A percentile compares a stretch with the other conserved stretches of the same genome.
phyloP scores from a whole-genome alignment of 805 yeast species.

The Monosporozyma unispora region DNA sequence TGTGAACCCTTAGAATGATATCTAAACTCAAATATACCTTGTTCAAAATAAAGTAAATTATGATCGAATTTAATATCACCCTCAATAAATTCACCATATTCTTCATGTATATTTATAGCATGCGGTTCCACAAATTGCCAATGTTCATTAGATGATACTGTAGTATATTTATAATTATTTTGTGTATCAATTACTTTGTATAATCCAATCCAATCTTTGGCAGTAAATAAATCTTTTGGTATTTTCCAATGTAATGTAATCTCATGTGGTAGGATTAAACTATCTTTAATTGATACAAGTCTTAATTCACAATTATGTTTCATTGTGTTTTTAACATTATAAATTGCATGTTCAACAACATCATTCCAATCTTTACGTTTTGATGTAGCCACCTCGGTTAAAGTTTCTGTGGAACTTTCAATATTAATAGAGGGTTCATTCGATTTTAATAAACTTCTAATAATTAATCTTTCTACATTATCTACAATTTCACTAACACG shows the following conservation, averaged over 20 bases:
- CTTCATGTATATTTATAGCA: constrained; percentile 4
- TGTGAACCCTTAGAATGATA: constrained; percentile 61
- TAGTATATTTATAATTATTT: constrained; percentile 45
- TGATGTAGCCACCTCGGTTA: neutral
- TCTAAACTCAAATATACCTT: constrained; percentile 66
- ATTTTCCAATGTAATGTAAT: constrained; percentile 47
- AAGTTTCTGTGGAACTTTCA: neutral
- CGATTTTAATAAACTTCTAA: constrained; percentile 6
- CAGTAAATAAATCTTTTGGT: constrained; percentile 37
- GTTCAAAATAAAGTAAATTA: constrained; percentile 48
- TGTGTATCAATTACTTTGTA: constrained; percentile 56
- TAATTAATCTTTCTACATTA: constrained; percentile 32
- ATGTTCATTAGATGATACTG: constrained; percentile 53
- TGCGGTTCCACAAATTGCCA: constrained; percentile 43
- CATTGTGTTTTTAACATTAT: constrained; percentile 14
- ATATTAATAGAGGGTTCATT: neutral
- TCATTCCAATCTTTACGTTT: constrained; percentile 13
- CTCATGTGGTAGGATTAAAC: constrained; percentile 33
- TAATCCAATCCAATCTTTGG: constrained; percentile 68
- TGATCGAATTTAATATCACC: constrained; percentile 46
- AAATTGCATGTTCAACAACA: constrained; percentile 14
- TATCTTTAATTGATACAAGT: constrained; percentile 20
- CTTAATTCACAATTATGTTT: constrained; percentile 23
- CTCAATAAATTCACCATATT: constrained; percentile 15
- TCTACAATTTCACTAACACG: constrained; percentile 31